Percentiles rank a stretch among this genome's conserved stretches.
phyloP scores from a whole-genome alignment of 148 eudicot genomes.

The Bassia scoparia region DNA sequence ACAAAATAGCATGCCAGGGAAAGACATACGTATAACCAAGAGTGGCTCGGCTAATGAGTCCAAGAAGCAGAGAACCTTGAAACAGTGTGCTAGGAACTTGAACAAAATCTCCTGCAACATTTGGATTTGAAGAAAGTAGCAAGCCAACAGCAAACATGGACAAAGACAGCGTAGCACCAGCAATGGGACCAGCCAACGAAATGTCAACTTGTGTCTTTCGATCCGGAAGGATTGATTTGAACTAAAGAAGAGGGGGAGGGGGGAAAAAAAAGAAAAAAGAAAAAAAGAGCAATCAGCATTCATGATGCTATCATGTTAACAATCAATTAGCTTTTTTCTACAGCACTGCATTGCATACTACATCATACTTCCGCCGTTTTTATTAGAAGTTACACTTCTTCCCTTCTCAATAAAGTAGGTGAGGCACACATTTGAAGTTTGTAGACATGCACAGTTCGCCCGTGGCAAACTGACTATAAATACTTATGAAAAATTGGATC shows the following conservation, averaged over 20 bases:
- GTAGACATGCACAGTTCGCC: no score
- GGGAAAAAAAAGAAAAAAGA: no score
- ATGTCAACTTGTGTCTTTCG: constrained; percentile 80
- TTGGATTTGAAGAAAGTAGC: constrained; percentile 73
- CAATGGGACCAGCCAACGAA: constrained; percentile 91
- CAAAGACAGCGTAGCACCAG: constrained; percentile 80
- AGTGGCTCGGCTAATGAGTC: constrained; percentile 78
- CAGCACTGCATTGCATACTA: no score
- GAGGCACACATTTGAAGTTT: background rate
- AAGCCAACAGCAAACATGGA: constrained; percentile 93
- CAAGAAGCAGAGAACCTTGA: constrained; percentile 98
- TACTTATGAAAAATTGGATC: background rate
- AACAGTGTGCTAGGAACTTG: constrained; percentile 89
- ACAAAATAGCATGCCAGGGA: constrained; percentile 20
- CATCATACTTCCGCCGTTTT: no score
- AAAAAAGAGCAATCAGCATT: constrained; percentile 21
- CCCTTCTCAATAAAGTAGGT: no score
- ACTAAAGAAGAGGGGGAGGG: no score
- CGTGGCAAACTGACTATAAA: no score
- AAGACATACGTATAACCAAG: constrained; percentile 88
- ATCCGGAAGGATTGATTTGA: constrained; percentile 95
- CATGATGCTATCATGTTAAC: no score
- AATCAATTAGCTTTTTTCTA: background rate
- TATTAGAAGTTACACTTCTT: no score
- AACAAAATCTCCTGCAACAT: constrained; percentile 66